Evolutionary conservation across 805 yeast genomes (phyloP), one percentile per base, ranked within the genome.

Genomic region (Candida verbasci): DNA sequence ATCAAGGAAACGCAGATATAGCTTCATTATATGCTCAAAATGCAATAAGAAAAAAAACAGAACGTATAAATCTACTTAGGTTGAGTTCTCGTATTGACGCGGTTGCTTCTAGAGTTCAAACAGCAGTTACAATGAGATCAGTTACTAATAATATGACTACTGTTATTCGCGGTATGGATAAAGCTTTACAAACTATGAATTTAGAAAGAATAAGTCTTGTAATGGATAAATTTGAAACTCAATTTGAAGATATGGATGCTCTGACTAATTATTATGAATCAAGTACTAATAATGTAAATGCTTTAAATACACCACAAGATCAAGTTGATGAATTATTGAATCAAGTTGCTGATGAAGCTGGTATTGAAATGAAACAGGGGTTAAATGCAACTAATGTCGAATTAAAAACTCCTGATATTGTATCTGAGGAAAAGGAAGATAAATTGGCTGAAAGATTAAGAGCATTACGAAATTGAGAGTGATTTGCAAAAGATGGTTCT

Each of bases 301-400:
- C 96, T 0, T 73, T 85, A 36, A 74, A 84, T 24, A 89, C 95
- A 4, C 97, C 97, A 6, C 96, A 87, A 56, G 97, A 91, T 40
- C 93, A 89, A 45, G 98, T 91, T 24, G 97, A 93, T 54, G 75
- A 82, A 42, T 68, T 91, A 53, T 75, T 91, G 85, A 87, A 73
- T 53, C 87, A 86, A 57, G 89, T 93, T 11, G 97, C 97, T 0
- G 97, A 91, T 56, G 97, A 91, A 56, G 97, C 96, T 0, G 99
- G 98, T 2, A 68, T 93, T 29, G 97, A 93, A 56, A 70, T 89
- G 68, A 81, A 82, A 50, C 97, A 89, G 50, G 82, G 86, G 34
- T 76, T 94, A 44, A 76, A 76, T 31, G 84, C 78, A 43, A 78
- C 87, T 11, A 66, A 74, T 48, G 75, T 78, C 1, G 72, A 70